A percentile compares a stretch with the other conserved stretches of the same genome.
phyloP scores from a whole-genome alignment of 2,329 filamentous ascomycete species.

The Cladophialophora bantiana region DNA sequence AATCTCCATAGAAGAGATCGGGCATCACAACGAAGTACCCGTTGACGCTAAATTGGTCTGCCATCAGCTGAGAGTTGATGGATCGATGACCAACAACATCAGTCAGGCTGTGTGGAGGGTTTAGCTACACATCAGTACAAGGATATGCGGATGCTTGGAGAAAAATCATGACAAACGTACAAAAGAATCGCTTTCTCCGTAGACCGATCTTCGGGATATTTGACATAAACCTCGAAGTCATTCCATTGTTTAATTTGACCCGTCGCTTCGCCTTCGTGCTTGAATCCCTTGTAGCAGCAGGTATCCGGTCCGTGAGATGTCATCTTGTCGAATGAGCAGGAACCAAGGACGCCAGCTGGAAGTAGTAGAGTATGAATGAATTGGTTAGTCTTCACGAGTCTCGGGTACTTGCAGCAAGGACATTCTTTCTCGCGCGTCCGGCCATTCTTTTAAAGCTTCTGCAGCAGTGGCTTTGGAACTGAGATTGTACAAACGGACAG shows the following conservation, averaged over 20 bases:
- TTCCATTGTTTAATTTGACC: conserved; percentile 1
- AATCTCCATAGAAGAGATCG: conserved; percentile 73
- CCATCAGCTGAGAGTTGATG: conserved; percentile 68
- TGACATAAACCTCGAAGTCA: conserved; percentile 17
- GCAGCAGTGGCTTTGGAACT: background rate
- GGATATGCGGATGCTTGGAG: no score
- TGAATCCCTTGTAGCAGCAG: conserved; percentile 19
- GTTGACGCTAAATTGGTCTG: conserved; percentile 75
- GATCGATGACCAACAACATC: conserved; percentile 65
- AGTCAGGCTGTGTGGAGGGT: conserved; percentile 45
- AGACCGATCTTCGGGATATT: conserved; percentile 11
- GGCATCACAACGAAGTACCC: conserved; percentile 72
- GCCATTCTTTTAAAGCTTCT: background rate
- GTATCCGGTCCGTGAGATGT: conserved; percentile 14
- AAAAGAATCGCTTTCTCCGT: conserved; percentile 14
- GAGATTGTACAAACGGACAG: background rate
- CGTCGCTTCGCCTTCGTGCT: conserved; percentile 16
- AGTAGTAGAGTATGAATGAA: background rate
- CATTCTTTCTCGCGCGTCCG: background rate
- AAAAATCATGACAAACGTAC: background rate
- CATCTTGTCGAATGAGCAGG: conserved; percentile 4
- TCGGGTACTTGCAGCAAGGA: background rate
- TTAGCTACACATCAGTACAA: background rate
- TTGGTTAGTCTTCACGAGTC: background rate
- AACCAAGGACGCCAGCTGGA: background rate